Percentiles rank a stretch among this genome's conserved stretches.
Evolutionary conservation across 2,329 filamentous ascomycete species (phyloP).

Genomic region (Colletotrichum shisoi): DNA sequence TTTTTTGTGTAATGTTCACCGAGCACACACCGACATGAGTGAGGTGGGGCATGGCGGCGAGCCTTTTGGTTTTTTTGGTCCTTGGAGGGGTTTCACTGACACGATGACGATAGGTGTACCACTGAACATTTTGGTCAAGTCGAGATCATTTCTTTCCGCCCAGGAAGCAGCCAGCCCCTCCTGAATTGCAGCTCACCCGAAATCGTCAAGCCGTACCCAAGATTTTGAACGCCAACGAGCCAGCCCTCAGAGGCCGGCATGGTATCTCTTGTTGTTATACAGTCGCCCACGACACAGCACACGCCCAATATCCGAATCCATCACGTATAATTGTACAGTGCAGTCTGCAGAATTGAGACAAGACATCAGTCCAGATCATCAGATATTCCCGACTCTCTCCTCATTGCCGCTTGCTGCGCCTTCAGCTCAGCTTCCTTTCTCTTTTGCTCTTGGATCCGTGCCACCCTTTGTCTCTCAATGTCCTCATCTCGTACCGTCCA

Average conservation of each 20-base stretch:
- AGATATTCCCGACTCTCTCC: conserved; percentile 57
- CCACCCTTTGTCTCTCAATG: conserved; percentile 53
- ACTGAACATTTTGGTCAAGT: background rate
- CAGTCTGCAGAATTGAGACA: background rate
- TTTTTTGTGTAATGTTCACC: background rate
- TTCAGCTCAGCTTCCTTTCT: conserved; percentile 54
- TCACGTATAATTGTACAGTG: conserved; percentile 30
- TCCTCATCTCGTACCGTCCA: conserved; percentile 62
- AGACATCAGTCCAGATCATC: conserved; percentile 9
- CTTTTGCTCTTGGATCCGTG: conserved; percentile 48
- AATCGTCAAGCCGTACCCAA: background rate
- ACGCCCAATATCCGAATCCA: conserved; percentile 4
- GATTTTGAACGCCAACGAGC: conserved; percentile 25
- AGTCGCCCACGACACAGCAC: conserved; percentile 11
- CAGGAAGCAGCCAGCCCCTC: background rate
- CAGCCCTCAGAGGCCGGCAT: conserved; percentile 25
- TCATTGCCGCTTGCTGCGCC: conserved; percentile 58
- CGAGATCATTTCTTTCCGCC: background rate
- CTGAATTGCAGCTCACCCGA: background rate
- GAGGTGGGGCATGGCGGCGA: background rate
- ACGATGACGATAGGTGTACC: background rate
- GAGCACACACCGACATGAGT: background rate
- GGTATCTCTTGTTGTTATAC: conserved; percentile 34
- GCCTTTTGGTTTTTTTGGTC: background rate
- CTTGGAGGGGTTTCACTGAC: background rate